Evolutionary conservation across 1,139 yeast genomes (phyloP).

Genomic region (Pichia sp.): DNA sequence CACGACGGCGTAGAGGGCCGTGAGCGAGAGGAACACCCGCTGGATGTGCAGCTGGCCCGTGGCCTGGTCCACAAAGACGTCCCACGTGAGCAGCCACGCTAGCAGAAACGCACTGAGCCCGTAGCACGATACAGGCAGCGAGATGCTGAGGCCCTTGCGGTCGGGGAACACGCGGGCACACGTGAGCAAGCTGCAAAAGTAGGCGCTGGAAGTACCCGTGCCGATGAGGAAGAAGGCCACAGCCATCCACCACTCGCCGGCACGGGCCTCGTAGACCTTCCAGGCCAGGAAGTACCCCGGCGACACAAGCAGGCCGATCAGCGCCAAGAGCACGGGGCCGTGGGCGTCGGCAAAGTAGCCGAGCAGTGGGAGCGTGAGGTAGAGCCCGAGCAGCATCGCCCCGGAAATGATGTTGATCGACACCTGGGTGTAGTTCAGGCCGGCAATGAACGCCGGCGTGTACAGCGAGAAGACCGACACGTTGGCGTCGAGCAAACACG

Average conservation of each 20-base stretch:
- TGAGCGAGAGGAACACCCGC: constrained; percentile 55
- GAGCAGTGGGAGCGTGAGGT: constrained; percentile 73
- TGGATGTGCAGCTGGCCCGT: constrained; percentile 41
- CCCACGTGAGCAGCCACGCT: constrained; percentile 48
- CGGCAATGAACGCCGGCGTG: constrained; percentile 61
- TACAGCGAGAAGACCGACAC: constrained; percentile 76
- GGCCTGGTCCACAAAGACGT: constrained; percentile 35
- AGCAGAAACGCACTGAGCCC: constrained; percentile 74
- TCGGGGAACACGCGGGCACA: constrained; percentile 81
- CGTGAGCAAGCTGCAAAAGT: constrained; percentile 71
- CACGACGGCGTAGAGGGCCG: constrained; percentile 50
- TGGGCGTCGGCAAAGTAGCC: constrained; percentile 82
- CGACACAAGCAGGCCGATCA: constrained; percentile 59
- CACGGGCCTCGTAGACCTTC: constrained; percentile 27
- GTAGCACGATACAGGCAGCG: constrained; percentile 82
- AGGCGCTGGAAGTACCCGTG: constrained; percentile 74
- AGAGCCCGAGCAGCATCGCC: constrained; percentile 75
- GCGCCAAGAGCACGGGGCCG: constrained; percentile 73
- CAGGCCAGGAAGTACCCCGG: constrained; percentile 66
- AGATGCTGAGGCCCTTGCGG: constrained; percentile 73
- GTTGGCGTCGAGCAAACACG: constrained; percentile 78
- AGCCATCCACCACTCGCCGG: constrained; percentile 32
- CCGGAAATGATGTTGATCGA: constrained; percentile 78
- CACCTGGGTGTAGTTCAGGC: constrained; percentile 58
- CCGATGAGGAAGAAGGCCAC: constrained; percentile 60